phyloP scores from a whole-genome alignment of 257 asterid genomes.

The Nicotiana attenuata region DNA sequence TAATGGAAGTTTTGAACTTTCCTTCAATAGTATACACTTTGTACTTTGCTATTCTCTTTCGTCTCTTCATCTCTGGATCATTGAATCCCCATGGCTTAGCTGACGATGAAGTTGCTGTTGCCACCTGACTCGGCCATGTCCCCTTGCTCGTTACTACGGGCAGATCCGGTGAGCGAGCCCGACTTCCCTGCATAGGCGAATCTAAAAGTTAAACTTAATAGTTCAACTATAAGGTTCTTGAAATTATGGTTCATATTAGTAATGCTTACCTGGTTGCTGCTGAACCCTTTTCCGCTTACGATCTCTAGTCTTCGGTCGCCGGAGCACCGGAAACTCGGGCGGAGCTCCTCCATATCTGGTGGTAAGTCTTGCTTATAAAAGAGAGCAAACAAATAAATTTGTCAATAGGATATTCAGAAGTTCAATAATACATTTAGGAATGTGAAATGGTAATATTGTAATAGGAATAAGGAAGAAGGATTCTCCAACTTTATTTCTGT shows the following conservation, averaged over 20 bases:
- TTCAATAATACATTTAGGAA: slow-evolving; percentile 3
- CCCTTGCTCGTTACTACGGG: slow-evolving; percentile 10
- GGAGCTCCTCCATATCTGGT: slow-evolving; percentile 17
- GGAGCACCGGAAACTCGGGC: slow-evolving; percentile 45
- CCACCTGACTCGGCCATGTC: slow-evolving; percentile 16
- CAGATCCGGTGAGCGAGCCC: slow-evolving; percentile 28
- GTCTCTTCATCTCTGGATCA: slow-evolving; percentile 66
- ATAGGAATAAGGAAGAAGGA: background rate
- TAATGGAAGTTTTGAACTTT: slow-evolving; percentile 63
- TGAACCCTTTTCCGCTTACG: slow-evolving; percentile 31
- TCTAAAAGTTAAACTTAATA: background rate
- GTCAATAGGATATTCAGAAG: background rate
- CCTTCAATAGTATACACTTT: slow-evolving; percentile 74
- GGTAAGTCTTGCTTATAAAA: background rate
- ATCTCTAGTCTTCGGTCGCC: slow-evolving; percentile 53
- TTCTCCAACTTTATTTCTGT: background rate
- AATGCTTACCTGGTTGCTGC: background rate
- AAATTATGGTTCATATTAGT: background rate
- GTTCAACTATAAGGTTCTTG: background rate
- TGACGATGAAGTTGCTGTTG: slow-evolving; percentile 17
- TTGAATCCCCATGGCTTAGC: slow-evolving; percentile 61
- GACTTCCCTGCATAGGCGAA: background rate
- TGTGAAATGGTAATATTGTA: background rate
- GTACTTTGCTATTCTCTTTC: slow-evolving; percentile 66
- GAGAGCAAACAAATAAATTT: background rate